A percentile compares a stretch with the other conserved stretches of the same genome.
Evolutionary conservation across 2,329 filamentous ascomycete species (phyloP).

Genomic region (Xylariaceae sp.): DNA sequence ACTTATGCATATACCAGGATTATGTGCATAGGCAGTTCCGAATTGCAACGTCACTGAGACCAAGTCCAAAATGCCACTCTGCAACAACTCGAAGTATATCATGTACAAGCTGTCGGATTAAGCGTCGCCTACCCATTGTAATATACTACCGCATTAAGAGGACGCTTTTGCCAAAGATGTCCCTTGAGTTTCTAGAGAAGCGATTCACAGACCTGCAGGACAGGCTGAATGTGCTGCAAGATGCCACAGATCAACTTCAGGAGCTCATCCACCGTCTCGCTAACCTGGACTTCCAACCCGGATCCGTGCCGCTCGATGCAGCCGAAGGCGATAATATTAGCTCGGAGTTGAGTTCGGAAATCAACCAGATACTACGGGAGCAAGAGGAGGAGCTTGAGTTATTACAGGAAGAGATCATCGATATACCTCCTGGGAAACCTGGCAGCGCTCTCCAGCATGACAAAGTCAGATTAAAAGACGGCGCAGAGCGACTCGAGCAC

Average conservation of each 20-base stretch:
- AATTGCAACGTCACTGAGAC: constrained; percentile 7
- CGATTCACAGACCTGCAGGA: constrained; percentile 57
- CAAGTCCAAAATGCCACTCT: constrained; percentile 8
- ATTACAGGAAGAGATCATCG: constrained; percentile 71
- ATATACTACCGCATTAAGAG: neutral
- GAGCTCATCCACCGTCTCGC: constrained; percentile 58
- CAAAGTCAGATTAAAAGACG: constrained; percentile 61
- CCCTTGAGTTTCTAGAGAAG: constrained; percentile 59
- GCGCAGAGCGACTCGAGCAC: constrained; percentile 60
- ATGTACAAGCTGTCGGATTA: constrained; percentile 4
- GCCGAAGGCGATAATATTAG: constrained; percentile 53
- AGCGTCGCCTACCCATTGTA: neutral
- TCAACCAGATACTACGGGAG: constrained; percentile 70
- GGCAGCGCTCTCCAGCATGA: constrained; percentile 57
- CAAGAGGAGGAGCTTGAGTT: constrained; percentile 81
- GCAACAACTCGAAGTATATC: constrained; percentile 3
- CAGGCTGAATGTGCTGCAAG: constrained; percentile 57
- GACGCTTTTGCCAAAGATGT: constrained; percentile 36
- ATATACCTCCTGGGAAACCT: constrained; percentile 51
- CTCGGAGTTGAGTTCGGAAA: constrained; percentile 73
- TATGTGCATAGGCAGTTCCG: too few species aligned
- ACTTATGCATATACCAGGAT: too few species aligned
- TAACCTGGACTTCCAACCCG: constrained; percentile 55
- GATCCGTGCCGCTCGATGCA: constrained; percentile 49
- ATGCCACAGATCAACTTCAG: constrained; percentile 54